A percentile compares a stretch with the other conserved stretches of the same genome.
These are phyloP conservation scores for Melaleuca quinquenervia DNA, from an alignment of 345 rosid species.

Conservation along the genomic window DNA sequence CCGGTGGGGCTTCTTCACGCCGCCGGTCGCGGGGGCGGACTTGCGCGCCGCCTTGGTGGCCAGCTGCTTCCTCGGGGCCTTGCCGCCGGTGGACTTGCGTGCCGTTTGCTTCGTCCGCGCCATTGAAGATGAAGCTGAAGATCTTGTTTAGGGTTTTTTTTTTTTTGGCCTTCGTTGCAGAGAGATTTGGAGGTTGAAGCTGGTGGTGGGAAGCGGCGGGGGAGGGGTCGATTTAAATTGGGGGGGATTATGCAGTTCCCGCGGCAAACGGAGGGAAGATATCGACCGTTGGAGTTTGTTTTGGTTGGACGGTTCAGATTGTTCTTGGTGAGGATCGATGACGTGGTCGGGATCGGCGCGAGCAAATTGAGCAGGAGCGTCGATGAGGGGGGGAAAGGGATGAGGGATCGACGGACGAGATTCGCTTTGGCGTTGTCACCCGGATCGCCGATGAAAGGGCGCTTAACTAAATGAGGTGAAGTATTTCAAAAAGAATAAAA, in stretches of 20 bases:
- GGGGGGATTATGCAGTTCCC: background rate
- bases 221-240: background rate
- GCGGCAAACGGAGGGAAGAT: background rate
- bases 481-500: background rate
- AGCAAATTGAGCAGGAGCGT: background rate
- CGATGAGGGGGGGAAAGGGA: accelerated
- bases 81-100: constrained; percentile 1
- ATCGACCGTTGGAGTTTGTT: background rate
- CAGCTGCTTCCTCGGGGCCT: constrained; percentile 5
- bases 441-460: background rate
- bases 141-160: background rate
- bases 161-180: background rate
- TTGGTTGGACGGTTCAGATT: background rate
- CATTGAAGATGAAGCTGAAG: background rate
- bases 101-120: constrained; percentile 1
- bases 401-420: background rate
- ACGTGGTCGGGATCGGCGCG: background rate
- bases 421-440: background rate
- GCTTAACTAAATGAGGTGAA: background rate
- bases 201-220: accelerated
- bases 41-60: constrained; percentile 1
- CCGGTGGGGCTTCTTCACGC: constrained; percentile 2
- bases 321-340: background rate
- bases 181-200: background rate
- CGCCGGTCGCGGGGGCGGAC: constrained; percentile 4